Percentiles rank a stretch among this genome's conserved stretches.
Conservation (phyloP, 495 filamentous ascomycete species). For the Podospora sp. region DNA sequence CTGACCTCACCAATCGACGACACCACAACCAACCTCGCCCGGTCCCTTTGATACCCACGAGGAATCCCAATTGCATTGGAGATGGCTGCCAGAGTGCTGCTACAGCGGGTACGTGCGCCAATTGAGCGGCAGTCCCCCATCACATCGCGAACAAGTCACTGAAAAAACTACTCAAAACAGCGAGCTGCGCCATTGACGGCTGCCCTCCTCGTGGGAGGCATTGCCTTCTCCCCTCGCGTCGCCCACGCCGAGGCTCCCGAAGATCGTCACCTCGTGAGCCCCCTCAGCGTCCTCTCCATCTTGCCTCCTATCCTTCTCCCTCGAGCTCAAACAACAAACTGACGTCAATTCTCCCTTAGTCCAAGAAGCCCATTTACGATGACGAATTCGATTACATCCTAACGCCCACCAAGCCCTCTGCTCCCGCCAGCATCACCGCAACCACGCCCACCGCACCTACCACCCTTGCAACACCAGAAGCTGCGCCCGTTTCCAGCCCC, state of each 20-base stretch:
- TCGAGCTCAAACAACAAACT: background rate
- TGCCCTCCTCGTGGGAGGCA: slow-evolving; percentile 47
- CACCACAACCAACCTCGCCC: slow-evolving; percentile 5
- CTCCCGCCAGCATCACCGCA: background rate
- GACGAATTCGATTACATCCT: slow-evolving; percentile 62
- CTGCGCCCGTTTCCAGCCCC: slow-evolving; percentile 36
- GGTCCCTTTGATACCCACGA: slow-evolving; percentile 13
- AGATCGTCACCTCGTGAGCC: slow-evolving; percentile 40
- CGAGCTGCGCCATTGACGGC: slow-evolving; percentile 53
- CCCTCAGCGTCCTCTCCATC: background rate
- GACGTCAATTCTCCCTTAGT: slow-evolving; percentile 29
- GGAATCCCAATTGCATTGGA: slow-evolving; percentile 45
- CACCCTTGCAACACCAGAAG: slow-evolving; percentile 24
- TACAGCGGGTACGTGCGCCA: slow-evolving; percentile 45
- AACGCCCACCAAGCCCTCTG: slow-evolving; percentile 34
- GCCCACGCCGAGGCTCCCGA: slow-evolving; percentile 49
- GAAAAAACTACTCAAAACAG: slow-evolving; percentile 27
- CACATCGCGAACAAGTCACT: slow-evolving; percentile 9
- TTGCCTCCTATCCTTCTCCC: background rate
- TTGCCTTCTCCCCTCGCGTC: slow-evolving; percentile 48
- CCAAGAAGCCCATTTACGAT: slow-evolving; percentile 89
- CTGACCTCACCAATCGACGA: background rate
- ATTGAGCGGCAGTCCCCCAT: background rate
- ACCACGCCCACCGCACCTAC: slow-evolving; percentile 34
- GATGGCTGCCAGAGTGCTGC: slow-evolving; percentile 58